These are phyloP conservation scores for Ganoderma resinaceum DNA, from an alignment of 1,284 basidiomycete species.

Conservation along the genomic window DNA sequence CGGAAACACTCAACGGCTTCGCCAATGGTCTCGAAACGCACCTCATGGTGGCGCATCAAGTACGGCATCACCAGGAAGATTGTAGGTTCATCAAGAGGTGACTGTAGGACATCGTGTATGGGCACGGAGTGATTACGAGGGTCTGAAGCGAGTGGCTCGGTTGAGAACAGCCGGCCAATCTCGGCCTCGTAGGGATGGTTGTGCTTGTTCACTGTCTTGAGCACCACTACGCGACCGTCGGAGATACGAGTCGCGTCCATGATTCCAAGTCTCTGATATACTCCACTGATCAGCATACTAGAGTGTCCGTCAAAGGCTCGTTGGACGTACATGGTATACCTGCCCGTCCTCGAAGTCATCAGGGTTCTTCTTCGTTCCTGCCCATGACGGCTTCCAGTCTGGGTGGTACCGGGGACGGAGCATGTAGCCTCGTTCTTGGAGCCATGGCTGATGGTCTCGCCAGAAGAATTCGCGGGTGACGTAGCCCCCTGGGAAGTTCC, in stretches of 20 bases:
- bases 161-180: constrained; percentile 16
- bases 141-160: constrained; percentile 24
- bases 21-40: constrained; percentile 34
- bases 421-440: constrained; percentile 26
- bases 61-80: constrained; percentile 38
- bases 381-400: constrained; percentile 28
- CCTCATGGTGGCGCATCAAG: constrained; percentile 32
- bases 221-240: constrained; percentile 20
- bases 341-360: constrained; percentile 20
- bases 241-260: constrained; percentile 23
- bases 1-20: constrained; percentile 39
- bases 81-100: constrained; percentile 23
- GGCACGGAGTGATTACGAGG: constrained; percentile 39
- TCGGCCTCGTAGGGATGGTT: constrained; percentile 20
- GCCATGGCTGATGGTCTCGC: constrained; percentile 26
- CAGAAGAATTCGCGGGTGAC: constrained; percentile 8
- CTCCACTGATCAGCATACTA: background rate
- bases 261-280: constrained; percentile 1
- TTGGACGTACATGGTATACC: background rate
- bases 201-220: constrained; percentile 13
- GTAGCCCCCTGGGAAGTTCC: background rate
- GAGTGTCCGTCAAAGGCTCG: too few species aligned
- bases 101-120: constrained; percentile 34
- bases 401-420: constrained; percentile 28
- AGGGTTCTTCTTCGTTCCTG: background rate